phyloP scores from a whole-genome alignment of 345 rosid species.

The Ceriops zippeliana region DNA sequence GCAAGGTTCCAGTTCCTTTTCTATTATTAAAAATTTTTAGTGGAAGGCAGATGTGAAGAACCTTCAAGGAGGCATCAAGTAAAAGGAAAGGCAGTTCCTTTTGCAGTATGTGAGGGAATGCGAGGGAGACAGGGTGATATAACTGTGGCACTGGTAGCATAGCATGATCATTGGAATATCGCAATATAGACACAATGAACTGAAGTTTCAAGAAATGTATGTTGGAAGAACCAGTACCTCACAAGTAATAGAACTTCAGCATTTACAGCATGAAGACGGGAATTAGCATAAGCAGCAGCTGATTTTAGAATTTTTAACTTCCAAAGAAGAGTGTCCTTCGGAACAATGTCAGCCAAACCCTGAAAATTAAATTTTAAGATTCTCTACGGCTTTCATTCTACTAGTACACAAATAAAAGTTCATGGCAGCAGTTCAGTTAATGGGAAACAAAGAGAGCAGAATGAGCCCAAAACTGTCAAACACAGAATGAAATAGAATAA shows the following conservation, averaged over 20 bases:
- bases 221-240: constrained; percentile 38
- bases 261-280: constrained; percentile 75
- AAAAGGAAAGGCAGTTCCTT: background rate
- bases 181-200: background rate
- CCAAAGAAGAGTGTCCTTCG: constrained; percentile 74
- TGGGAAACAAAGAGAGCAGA: background rate
- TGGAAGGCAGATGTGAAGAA: background rate
- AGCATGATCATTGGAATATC: too few relatives aligned
- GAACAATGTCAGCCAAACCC: constrained; percentile 53
- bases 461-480: background rate
- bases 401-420: background rate
- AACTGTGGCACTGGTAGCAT: too few relatives aligned
- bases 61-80: background rate
- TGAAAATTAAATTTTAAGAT: constrained; percentile 20
- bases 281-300: constrained; percentile 69
- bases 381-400: background rate
- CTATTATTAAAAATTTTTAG: too few relatives aligned
- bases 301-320: constrained; percentile 63
- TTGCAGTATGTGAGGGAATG: too few relatives aligned
- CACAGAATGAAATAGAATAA: background rate
- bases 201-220: background rate
- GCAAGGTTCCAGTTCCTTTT: too few relatives aligned
- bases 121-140: background rate
- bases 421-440: too few relatives aligned
- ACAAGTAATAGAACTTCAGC: constrained; percentile 78